A percentile compares a stretch with the other conserved stretches of the same genome.
Conservation (phyloP, 225 moss, liverwort and hornwort species). For the Asterella californica region DNA sequence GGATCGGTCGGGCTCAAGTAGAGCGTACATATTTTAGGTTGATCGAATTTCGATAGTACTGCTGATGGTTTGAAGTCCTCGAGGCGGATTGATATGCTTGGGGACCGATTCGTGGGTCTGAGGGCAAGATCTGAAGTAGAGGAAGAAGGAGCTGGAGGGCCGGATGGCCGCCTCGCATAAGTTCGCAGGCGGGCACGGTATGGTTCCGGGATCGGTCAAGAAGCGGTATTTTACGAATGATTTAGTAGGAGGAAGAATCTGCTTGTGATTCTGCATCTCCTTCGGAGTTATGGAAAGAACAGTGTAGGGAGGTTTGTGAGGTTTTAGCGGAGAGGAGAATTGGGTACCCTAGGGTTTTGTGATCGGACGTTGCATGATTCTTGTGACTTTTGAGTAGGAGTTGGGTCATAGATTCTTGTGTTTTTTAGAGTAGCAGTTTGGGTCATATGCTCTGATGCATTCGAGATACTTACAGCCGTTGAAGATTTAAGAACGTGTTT, state of each 20-base stretch:
- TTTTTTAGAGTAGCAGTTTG: no score
- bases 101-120: not conserved
- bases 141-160: slow-evolving; percentile 14
- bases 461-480: not conserved
- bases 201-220: slow-evolving; percentile 23
- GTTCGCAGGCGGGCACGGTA: slow-evolving; percentile 21
- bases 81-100: not conserved
- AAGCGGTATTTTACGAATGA: slow-evolving; percentile 10
- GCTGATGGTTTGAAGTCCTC: not conserved
- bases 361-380: not conserved
- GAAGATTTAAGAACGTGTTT: not conserved
- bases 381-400: not conserved
- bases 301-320: not conserved
- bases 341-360: slow-evolving; percentile 9
- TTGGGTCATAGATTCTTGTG: no score
- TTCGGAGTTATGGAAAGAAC: not conserved
- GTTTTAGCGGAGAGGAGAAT: not conserved
- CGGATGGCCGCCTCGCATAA: not conserved
- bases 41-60: not conserved
- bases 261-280: slow-evolving; percentile 3
- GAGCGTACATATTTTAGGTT: not conserved
- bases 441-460: not conserved
- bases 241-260: slow-evolving; percentile 9
- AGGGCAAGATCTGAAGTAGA: slow-evolving; percentile 12
- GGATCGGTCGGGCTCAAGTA: not conserved